Conservation (phyloP, 78 protist species). For the Dictyostelium brefeldianum region DNA sequence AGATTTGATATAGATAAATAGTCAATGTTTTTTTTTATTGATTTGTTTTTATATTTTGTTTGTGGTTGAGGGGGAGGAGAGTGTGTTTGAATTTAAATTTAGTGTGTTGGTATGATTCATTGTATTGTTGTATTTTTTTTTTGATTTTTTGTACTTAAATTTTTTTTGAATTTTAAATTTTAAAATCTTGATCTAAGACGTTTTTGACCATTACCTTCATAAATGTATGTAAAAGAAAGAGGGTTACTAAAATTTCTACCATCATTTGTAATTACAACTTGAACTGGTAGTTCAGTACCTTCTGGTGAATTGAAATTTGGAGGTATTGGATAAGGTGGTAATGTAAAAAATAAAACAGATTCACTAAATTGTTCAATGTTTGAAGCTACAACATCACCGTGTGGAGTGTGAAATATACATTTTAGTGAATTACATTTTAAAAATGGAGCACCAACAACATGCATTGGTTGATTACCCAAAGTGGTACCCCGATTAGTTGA, state of each 20-base stretch:
- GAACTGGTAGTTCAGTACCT: constrained; percentile 70
- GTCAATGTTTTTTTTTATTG: too few relatives aligned
- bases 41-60: too few relatives aligned
- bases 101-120: too few relatives aligned
- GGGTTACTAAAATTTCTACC: constrained; percentile 82
- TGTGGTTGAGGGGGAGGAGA: too few relatives aligned
- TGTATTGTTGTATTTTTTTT: too few relatives aligned
- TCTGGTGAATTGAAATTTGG: constrained; percentile 45
- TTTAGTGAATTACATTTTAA: constrained; percentile 57
- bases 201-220: constrained; percentile 32
- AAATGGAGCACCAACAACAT: constrained; percentile 81
- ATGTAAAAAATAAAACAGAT: constrained; percentile 69
- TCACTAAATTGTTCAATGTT: constrained; percentile 66
- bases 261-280: constrained; percentile 82
- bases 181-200: constrained; percentile 76
- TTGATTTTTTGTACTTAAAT: too few relatives aligned
- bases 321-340: constrained; percentile 70
- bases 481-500: constrained; percentile 50
- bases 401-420: constrained; percentile 77
- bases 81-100: too few relatives aligned
- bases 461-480: constrained; percentile 79
- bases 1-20: too few relatives aligned
- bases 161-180: background rate
- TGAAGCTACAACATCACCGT: constrained; percentile 69
- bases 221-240: constrained; percentile 68